Evolutionary conservation across 768 basidiomycete species (phyloP).

Genomic region (Harrya chromipes): DNA sequence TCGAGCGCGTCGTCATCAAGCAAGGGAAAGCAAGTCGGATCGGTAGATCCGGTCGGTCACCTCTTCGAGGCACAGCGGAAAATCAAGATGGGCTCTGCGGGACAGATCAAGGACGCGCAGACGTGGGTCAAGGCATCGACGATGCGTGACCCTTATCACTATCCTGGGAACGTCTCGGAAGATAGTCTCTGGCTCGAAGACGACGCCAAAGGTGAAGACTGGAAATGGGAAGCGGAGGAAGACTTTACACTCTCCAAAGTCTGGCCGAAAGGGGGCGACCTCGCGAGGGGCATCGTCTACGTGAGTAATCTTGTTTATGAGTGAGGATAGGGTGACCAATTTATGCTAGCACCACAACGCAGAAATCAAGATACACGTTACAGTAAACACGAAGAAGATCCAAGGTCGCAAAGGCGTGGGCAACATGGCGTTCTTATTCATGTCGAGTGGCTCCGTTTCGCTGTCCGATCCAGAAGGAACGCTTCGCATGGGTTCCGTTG

Average conservation of each 20-base stretch:
- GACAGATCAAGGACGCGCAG: slow-evolving; percentile 50
- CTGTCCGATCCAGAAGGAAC: slow-evolving; percentile 21
- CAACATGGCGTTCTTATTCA: slow-evolving; percentile 61
- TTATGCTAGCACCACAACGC: slow-evolving; percentile 49
- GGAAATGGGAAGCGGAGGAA: slow-evolving; percentile 71
- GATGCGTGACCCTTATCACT: slow-evolving; percentile 46
- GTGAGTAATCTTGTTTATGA: slow-evolving; percentile 38
- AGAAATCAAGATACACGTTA: slow-evolving; percentile 57
- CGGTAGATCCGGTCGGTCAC: slow-evolving; percentile 37
- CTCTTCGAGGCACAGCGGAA: slow-evolving; percentile 58
- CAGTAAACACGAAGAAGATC: slow-evolving; percentile 51
- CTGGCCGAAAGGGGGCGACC: slow-evolving; percentile 48
- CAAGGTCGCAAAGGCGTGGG: slow-evolving; percentile 54
- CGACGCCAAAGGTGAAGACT: slow-evolving; percentile 42
- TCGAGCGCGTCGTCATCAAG: slow-evolving; percentile 4
- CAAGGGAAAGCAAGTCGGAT: slow-evolving; percentile 20
- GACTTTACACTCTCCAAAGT: slow-evolving; percentile 57
- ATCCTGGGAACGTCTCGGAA: slow-evolving; percentile 38
- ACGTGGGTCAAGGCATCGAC: slow-evolving; percentile 54
- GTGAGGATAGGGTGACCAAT: not conserved
- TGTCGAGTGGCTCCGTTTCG: slow-evolving; percentile 42
- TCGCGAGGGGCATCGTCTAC: slow-evolving; percentile 53
- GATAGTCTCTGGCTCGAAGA: slow-evolving; percentile 30
- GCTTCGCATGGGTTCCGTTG: slow-evolving; percentile 21
- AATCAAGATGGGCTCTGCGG: slow-evolving; percentile 43